phyloP scores from a whole-genome alignment of 306 rosid genomes.

The Quercus berberidifolia region DNA sequence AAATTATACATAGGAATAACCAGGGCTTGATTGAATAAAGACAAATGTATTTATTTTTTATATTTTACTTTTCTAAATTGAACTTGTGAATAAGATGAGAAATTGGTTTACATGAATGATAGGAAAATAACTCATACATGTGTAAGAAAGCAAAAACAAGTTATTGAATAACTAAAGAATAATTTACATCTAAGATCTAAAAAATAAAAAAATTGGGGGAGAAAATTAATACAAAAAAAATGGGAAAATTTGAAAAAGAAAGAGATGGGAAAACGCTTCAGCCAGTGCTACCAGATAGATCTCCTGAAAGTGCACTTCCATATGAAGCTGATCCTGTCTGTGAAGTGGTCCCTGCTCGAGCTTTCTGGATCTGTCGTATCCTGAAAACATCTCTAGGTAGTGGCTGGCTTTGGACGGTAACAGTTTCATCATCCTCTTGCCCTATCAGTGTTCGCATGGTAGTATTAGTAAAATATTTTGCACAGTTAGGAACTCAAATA shows the following conservation, averaged over 20 bases:
- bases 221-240: too few species aligned
- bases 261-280: constrained; percentile 17
- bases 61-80: neutral
- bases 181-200: neutral
- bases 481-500: neutral
- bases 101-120: neutral
- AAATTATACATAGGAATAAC: too few species aligned
- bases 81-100: neutral
- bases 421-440: constrained; percentile 78
- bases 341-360: constrained; percentile 60
- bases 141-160: neutral
- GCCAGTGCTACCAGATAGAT: constrained; percentile 87
- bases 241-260: neutral
- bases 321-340: constrained; percentile 90
- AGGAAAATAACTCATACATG: neutral
- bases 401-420: constrained; percentile 81
- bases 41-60: too few species aligned
- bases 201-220: neutral
- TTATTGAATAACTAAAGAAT: neutral
- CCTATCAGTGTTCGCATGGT: constrained; percentile 31
- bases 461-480: neutral
- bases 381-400: constrained; percentile 83
- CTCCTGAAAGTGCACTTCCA: constrained; percentile 94
- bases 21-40: too few species aligned
- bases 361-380: constrained; percentile 81